Conservation (phyloP, 2,329 filamentous ascomycete species). For the Byssoonygena ceratinophila region DNA sequence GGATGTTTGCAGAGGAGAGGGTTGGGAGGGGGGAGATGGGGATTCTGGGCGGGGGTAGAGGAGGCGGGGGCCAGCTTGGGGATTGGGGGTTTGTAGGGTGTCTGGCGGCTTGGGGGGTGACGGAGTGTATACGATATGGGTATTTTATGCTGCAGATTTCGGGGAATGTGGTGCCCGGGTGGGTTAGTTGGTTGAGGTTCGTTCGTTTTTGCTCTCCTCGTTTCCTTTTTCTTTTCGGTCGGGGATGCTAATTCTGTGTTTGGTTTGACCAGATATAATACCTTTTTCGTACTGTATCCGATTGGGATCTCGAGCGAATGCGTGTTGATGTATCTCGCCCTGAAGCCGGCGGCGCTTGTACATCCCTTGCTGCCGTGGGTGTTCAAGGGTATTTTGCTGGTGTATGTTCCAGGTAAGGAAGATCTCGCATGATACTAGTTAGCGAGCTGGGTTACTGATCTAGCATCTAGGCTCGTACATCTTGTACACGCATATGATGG, state of each 20-base stretch:
- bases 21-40: constrained; percentile 52
- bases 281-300: constrained; percentile 87
- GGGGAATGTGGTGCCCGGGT: constrained; percentile 48
- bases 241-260: neutral
- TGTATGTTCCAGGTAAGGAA: constrained; percentile 65
- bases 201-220: constrained; percentile 13
- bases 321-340: constrained; percentile 62
- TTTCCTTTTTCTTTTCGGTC: neutral
- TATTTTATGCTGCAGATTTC: constrained; percentile 67
- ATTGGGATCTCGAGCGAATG: constrained; percentile 84
- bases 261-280: constrained; percentile 52
- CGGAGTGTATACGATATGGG: constrained; percentile 85
- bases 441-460: constrained; percentile 17
- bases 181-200: constrained; percentile 66
- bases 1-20: constrained; percentile 59
- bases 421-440: constrained; percentile 3
- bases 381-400: constrained; percentile 54
- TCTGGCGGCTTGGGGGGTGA: constrained; percentile 74
- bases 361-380: constrained; percentile 46
- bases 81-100: constrained; percentile 38
- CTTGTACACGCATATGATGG: constrained; percentile 90
- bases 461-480: constrained; percentile 56
- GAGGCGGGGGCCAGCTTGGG: constrained; percentile 22
- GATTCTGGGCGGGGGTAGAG: constrained; percentile 24
- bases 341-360: constrained; percentile 47